phyloP scores from a whole-genome alignment of 2,329 filamentous ascomycete species.

The Hypoxylon rubiginosum region DNA sequence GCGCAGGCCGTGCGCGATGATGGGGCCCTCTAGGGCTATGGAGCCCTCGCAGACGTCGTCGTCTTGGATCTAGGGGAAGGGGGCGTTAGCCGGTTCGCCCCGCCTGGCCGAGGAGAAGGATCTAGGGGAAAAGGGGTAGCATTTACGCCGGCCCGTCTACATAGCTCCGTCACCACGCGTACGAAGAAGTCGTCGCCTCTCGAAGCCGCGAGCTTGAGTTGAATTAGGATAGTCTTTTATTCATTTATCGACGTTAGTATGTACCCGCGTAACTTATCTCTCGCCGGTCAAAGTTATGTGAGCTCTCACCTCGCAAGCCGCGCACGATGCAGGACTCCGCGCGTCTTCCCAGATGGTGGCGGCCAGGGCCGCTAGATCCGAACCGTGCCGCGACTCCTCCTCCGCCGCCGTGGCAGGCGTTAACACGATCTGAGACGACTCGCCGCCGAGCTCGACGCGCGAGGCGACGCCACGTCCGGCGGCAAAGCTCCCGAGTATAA shows the following conservation, averaged over 20 bases:
- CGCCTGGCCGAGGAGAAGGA: background rate
- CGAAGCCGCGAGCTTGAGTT: constrained; percentile 45
- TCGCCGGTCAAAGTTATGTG: no score
- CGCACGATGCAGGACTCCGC: constrained; percentile 45
- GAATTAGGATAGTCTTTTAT: constrained; percentile 40
- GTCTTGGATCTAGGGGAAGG: constrained; percentile 62
- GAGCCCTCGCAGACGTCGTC: constrained; percentile 68
- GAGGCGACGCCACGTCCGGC: constrained; percentile 5
- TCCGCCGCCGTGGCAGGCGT: background rate
- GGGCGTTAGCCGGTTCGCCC: constrained; percentile 27
- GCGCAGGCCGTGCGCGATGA: constrained; percentile 64
- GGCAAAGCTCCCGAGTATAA: constrained; percentile 8
- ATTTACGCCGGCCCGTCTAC: constrained; percentile 44
- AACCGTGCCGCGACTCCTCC: background rate
- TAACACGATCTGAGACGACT: constrained; percentile 29
- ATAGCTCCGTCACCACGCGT: constrained; percentile 41
- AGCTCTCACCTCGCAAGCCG: constrained; percentile 51
- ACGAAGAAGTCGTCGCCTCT: constrained; percentile 48
- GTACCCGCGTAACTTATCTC: background rate
- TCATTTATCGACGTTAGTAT: constrained; percentile 16
- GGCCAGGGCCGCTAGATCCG: constrained; percentile 13
- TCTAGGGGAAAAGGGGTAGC: background rate
- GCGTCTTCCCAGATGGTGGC: constrained; percentile 30
- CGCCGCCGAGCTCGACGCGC: constrained; percentile 1
- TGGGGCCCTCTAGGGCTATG: constrained; percentile 65